Percentiles rank a stretch among this genome's conserved stretches.
These are phyloP conservation scores for Diatrype stigma DNA, from an alignment of 2,329 filamentous ascomycete species.

Conservation along the genomic window DNA sequence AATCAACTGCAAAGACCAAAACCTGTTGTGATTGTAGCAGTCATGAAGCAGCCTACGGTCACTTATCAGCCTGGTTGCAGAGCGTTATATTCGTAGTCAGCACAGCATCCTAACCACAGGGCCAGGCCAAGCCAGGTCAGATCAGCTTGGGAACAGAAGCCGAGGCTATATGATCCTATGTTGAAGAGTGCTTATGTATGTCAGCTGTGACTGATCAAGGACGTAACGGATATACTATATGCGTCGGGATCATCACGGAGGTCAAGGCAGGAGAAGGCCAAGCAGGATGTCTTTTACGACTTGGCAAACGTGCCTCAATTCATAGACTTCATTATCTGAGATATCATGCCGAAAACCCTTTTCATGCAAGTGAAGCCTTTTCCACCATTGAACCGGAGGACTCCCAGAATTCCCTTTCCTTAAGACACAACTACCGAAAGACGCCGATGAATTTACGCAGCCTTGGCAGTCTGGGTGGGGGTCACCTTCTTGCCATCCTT, in stretches of 20 bases:
- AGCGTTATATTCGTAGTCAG: no score
- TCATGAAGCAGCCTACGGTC: no score
- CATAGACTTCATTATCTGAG: slow-evolving; percentile 29
- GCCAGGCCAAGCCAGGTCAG: no score
- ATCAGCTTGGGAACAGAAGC: no score
- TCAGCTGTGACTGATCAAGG: no score
- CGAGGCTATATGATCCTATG: no score
- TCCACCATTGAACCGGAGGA: slow-evolving; percentile 20
- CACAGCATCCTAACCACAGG: no score
- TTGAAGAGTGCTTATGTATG: slow-evolving; percentile 5
- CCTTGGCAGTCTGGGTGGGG: slow-evolving; percentile 74
- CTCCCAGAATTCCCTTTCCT: slow-evolving; percentile 19
- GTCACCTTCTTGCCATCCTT: slow-evolving; percentile 99
- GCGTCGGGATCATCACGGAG: no score
- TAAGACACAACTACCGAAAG: slow-evolving; percentile 15
- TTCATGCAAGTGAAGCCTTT: slow-evolving; percentile 27
- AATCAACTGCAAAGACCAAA: no score
- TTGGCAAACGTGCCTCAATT: slow-evolving; percentile 26
- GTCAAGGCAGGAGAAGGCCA: background rate
- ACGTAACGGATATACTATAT: no score
- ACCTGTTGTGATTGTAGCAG: no score
- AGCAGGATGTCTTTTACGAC: background rate
- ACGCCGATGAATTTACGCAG: slow-evolving; percentile 32
- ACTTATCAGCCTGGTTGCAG: no score
- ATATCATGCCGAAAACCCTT: slow-evolving; percentile 27